phyloP scores from a whole-genome alignment of 2,329 filamentous ascomycete genomes.

The Trichophyton benhamiae region DNA sequence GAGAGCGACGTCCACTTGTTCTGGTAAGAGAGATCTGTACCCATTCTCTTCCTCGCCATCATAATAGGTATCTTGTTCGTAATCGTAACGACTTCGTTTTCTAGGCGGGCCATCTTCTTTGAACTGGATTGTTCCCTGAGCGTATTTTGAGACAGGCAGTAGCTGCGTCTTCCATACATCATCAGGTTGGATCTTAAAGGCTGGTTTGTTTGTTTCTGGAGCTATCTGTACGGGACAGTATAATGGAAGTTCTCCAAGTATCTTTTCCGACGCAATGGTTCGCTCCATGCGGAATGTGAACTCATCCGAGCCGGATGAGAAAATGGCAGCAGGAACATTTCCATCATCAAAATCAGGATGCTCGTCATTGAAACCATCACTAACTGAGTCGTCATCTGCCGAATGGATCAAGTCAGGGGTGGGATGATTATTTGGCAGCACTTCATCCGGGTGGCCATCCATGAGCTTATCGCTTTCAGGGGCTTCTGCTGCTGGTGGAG shows the following conservation, averaged over 20 bases:
- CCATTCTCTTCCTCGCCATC: conserved; percentile 41
- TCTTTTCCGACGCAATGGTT: conserved; percentile 61
- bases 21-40: conserved; percentile 42
- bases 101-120: conserved; percentile 51
- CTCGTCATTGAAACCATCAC: conserved; percentile 36
- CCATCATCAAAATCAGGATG: conserved; percentile 33
- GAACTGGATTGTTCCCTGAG: conserved; percentile 66
- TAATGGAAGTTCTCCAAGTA: conserved; percentile 69
- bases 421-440: conserved; percentile 32
- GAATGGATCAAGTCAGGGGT: conserved; percentile 58
- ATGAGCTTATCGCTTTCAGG: neutral
- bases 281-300: conserved; percentile 66
- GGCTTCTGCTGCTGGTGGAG: conserved; percentile 13
- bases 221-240: conserved; percentile 52
- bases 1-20: conserved; percentile 66
- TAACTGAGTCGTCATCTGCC: conserved; percentile 46
- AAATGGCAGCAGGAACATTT: conserved; percentile 61
- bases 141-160: conserved; percentile 74
- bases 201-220: conserved; percentile 45
- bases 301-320: conserved; percentile 68
- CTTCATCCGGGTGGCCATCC: conserved; percentile 16
- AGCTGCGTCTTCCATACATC: conserved; percentile 63
- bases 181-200: conserved; percentile 53
- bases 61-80: conserved; percentile 26
- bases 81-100: conserved; percentile 74